phyloP scores from a whole-genome alignment of 352 stramenopile species.

The Plasmopara halstedii region DNA sequence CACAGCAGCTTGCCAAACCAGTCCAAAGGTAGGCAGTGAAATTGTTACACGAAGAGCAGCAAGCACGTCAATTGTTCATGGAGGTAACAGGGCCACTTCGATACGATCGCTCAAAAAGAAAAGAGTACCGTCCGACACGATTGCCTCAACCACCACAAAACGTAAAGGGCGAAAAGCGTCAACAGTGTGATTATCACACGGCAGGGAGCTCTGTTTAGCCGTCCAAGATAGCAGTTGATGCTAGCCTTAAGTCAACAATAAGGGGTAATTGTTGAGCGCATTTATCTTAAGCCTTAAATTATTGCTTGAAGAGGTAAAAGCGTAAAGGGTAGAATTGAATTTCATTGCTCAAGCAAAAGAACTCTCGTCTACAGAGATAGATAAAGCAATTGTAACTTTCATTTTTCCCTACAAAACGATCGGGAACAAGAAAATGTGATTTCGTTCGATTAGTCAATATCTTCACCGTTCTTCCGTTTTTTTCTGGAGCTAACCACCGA shows the following conservation, averaged over 20 bases:
- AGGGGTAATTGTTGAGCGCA: slow-evolving; percentile 11
- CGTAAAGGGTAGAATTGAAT: slow-evolving; percentile 60
- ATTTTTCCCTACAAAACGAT: neutral
- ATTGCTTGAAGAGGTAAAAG: slow-evolving; percentile 52
- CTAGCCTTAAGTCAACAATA: slow-evolving; percentile 50
- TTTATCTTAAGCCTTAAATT: slow-evolving; percentile 37
- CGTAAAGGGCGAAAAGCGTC: no score
- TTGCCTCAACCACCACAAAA: slow-evolving; percentile 17
- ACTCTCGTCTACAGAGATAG: neutral
- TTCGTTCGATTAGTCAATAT: slow-evolving; percentile 38
- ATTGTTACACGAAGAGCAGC: slow-evolving; percentile 10
- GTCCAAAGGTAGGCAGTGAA: slow-evolving; percentile 12
- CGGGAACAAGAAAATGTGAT: slow-evolving; percentile 33
- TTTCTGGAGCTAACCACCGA: slow-evolving; percentile 18
- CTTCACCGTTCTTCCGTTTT: slow-evolving; percentile 18
- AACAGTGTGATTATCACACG: no score
- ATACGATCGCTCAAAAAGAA: slow-evolving; percentile 19
- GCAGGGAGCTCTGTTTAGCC: slow-evolving; percentile 42
- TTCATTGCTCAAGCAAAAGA: slow-evolving; percentile 35
- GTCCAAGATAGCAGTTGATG: slow-evolving; percentile 54
- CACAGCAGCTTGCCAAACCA: slow-evolving; percentile 51
- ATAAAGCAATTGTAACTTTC: neutral
- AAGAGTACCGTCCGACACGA: slow-evolving; percentile 8
- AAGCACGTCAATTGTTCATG: neutral
- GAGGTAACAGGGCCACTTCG: neutral